Evolutionary conservation across 257 asterid species (phyloP), one percentile per base, ranked within the genome.

Genomic region (Penstemon newberryi): DNA sequence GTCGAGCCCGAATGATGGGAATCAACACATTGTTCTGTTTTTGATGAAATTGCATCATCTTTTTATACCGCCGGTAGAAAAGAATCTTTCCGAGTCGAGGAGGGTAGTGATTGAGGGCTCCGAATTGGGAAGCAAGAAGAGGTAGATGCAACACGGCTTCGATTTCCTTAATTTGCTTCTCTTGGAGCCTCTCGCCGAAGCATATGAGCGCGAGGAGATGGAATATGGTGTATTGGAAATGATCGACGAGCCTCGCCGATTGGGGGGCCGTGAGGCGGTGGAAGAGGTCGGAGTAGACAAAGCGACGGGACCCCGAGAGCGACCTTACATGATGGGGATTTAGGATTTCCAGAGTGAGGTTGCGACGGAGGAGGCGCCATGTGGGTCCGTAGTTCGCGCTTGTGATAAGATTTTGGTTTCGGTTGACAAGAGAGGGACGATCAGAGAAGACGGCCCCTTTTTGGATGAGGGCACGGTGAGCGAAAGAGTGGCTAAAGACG

Each of bases 191-290:
- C 25, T 84, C 92, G 19, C 92, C 90, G 7, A 88, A 86, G 71
- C 95, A 83, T 86, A 86, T 86, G 47, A 81, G 67, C 54, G 70
- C 84, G 7, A 86, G 84, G 46, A 84, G 65, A 43, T 83, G 71
- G 68, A 88, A 88, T 83, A 86, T 80, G 41, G 92, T 84, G 74
- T 73, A 77, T 65, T 84, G 89, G 74, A 86, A 82, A 44, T 88
- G 83, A 4, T 84, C 87, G 12, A 79, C 67, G 38, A 77, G 60
- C 59, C 8, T 64, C 4, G 79, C 79, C 1, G 71, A 49, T 6
- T 69, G 45, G 0, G 73, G 79, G 49, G 73, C 67, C 3, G 70
- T 5, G 57, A 82, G 80, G 54, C 70, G 76, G 40, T 36, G 37
- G 51, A 78, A 41, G 19, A 77, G 80, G 33, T 66, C 6, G 5